Percentiles rank a stretch among this genome's conserved stretches.
Evolutionary conservation across 768 basidiomycete species (phyloP).

Genomic region (Leccinum aurantiacum): DNA sequence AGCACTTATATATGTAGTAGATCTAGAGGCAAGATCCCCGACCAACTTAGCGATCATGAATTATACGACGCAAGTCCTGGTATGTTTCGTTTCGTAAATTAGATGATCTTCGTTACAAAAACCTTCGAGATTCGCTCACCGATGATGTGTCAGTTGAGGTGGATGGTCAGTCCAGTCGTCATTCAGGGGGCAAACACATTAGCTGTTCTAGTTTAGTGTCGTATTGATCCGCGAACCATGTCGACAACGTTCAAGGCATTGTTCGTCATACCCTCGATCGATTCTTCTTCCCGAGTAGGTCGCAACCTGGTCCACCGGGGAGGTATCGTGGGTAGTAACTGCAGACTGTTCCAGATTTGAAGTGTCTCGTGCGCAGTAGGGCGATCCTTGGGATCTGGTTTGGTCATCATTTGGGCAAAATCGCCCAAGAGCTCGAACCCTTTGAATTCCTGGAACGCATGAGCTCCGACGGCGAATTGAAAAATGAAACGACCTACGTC

Average conservation of each 20-base stretch:
- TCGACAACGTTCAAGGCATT: conserved; percentile 14
- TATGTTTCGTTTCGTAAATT: neutral
- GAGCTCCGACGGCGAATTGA: neutral
- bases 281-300: conserved; percentile 6
- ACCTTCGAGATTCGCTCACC: neutral
- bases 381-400: conserved; percentile 6
- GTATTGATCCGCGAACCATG: conserved; percentile 11
- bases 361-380: conserved; percentile 1
- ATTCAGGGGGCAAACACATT: no score
- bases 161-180: neutral
- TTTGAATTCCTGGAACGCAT: conserved; percentile 1
- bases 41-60: no score
- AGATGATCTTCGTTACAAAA: neutral
- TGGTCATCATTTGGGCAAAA: conserved; percentile 6
- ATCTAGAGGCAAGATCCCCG: no score
- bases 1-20: no score
- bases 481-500: conserved; percentile 1
- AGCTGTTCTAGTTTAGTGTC: neutral
- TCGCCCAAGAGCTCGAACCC: conserved; percentile 1
- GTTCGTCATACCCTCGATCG: conserved; percentile 16
- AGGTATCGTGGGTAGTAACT: neutral
- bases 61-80: no score
- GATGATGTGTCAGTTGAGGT: neutral
- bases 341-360: conserved; percentile 11
- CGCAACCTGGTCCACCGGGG: conserved; percentile 15